phyloP scores from a whole-genome alignment of 2,329 filamentous ascomycete species.

The Rasamsonia emersonii region DNA sequence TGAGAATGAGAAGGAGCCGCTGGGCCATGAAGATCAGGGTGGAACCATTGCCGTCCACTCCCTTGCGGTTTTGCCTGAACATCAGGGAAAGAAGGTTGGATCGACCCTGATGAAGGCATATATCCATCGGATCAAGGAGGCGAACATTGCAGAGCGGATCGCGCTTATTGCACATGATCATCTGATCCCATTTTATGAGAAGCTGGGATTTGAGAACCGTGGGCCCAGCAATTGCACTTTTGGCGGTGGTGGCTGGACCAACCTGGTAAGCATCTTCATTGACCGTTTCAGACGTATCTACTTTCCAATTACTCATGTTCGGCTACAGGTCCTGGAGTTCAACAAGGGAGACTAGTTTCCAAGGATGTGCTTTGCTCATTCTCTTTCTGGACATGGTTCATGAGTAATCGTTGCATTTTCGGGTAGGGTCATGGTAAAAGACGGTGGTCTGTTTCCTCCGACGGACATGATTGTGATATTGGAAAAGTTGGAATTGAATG shows the following conservation, averaged over 20 bases:
- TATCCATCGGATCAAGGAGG: constrained; percentile 64
- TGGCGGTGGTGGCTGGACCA: constrained; percentile 71
- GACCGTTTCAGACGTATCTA: no score
- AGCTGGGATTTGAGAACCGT: constrained; percentile 61
- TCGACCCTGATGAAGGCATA: constrained; percentile 67
- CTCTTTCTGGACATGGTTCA: no score
- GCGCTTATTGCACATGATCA: constrained; percentile 69
- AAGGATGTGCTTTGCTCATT: no score
- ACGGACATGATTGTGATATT: no score
- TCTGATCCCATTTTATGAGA: constrained; percentile 65
- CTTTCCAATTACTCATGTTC: no score
- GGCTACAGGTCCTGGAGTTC: no score
- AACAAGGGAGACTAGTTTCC: no score
- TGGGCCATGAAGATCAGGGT: constrained; percentile 66
- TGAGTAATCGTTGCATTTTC: no score
- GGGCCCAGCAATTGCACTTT: constrained; percentile 64
- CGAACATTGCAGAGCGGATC: constrained; percentile 61
- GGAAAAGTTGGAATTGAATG: no score
- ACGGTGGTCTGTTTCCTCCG: no score
- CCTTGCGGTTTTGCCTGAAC: constrained; percentile 66
- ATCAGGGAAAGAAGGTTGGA: constrained; percentile 66
- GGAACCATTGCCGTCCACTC: constrained; percentile 74
- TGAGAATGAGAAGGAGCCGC: constrained; percentile 31
- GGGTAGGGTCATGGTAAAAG: no score
- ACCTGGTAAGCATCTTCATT: constrained; percentile 61